A percentile compares a stretch with the other conserved stretches of the same genome.
phyloP scores from a whole-genome alignment of 1,284 basidiomycete species.

The Trichosporon asahii region DNA sequence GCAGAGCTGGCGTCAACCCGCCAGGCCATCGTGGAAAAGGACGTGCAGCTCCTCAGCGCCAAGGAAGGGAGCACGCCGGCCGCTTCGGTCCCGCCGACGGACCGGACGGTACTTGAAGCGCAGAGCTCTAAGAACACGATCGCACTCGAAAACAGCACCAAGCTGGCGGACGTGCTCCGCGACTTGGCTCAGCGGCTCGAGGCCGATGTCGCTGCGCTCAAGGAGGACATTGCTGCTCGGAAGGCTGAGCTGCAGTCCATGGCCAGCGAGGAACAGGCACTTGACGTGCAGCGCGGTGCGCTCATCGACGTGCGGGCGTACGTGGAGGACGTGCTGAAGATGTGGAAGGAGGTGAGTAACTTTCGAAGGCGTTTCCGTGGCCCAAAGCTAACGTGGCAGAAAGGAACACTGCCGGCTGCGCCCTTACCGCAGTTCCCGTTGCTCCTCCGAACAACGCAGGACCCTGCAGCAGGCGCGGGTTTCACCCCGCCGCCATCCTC shows the following conservation, averaged over 20 bases:
- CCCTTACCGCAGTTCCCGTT: slow-evolving; percentile 20
- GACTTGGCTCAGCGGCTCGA: slow-evolving; percentile 18
- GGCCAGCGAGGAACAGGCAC: background rate
- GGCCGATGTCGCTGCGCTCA: background rate
- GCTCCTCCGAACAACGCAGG: background rate
- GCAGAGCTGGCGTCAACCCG: slow-evolving; percentile 20
- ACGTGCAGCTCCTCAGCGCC: slow-evolving; percentile 14
- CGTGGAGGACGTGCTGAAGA: slow-evolving; percentile 24
- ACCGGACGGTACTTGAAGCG: slow-evolving; percentile 13
- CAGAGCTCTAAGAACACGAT: slow-evolving; percentile 8
- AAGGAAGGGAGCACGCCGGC: background rate
- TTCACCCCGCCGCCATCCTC: slow-evolving; percentile 16
- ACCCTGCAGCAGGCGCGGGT: background rate
- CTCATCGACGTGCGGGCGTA: slow-evolving; percentile 20
- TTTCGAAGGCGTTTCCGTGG: too few relatives aligned
- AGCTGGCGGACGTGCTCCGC: slow-evolving; percentile 18
- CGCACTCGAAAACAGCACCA: slow-evolving; percentile 9
- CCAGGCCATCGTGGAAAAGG: slow-evolving; percentile 19
- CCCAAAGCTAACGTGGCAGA: slow-evolving; percentile 14
- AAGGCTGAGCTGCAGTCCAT: slow-evolving; percentile 19
- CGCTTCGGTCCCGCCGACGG: background rate
- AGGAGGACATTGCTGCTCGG: slow-evolving; percentile 9
- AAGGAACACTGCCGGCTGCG: slow-evolving; percentile 22
- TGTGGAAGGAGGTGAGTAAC: slow-evolving; percentile 27
- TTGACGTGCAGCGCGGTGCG: slow-evolving; percentile 4